These are phyloP conservation scores for Dovyalis caffra DNA, from an alignment of 345 rosid species.

Conservation along the genomic window DNA sequence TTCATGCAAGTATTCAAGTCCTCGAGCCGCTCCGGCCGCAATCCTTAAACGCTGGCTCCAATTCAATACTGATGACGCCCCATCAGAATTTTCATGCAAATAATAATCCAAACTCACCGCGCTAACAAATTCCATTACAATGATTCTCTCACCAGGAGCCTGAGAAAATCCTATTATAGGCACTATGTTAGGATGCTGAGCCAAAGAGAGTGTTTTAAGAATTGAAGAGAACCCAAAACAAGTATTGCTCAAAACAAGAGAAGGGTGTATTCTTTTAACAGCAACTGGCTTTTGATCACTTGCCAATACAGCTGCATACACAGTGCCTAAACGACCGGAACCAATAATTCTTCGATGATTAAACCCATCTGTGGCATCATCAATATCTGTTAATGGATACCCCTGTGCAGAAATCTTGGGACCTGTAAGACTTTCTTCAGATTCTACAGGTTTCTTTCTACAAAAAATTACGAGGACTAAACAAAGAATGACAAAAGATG, in stretches of 20 bases:
- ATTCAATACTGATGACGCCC: conserved; percentile 41
- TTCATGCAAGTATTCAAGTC: conserved; percentile 66
- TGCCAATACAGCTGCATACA: conserved; percentile 53
- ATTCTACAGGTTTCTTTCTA: conserved; percentile 51
- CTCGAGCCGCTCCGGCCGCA: conserved; percentile 71
- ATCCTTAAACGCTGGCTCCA: conserved; percentile 63
- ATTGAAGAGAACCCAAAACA: conserved; percentile 63
- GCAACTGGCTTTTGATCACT: conserved; percentile 44
- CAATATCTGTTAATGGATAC: conserved; percentile 57
- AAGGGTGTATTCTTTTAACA: conserved; percentile 71
- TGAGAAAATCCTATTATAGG: conserved; percentile 66
- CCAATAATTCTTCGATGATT: conserved; percentile 57
- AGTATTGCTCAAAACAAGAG: conserved; percentile 63
- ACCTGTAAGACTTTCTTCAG: conserved; percentile 42
- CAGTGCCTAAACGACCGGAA: conserved; percentile 61
- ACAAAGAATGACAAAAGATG: conserved; percentile 40
- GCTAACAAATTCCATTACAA: conserved; percentile 55
- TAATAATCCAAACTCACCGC: conserved; percentile 46
- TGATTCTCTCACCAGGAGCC: conserved; percentile 85
- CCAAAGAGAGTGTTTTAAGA: conserved; percentile 58
- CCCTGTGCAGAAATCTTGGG: conserved; percentile 32
- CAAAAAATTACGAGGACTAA: conserved; percentile 47
- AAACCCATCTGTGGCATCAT: conserved; percentile 72
- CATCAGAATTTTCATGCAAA: conserved; percentile 49
- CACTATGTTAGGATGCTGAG: conserved; percentile 63